Base-by-base conservation (phyloP, 176 grass and related monocot genomes). In the Ampelocalamus luodianensis region DNA sequence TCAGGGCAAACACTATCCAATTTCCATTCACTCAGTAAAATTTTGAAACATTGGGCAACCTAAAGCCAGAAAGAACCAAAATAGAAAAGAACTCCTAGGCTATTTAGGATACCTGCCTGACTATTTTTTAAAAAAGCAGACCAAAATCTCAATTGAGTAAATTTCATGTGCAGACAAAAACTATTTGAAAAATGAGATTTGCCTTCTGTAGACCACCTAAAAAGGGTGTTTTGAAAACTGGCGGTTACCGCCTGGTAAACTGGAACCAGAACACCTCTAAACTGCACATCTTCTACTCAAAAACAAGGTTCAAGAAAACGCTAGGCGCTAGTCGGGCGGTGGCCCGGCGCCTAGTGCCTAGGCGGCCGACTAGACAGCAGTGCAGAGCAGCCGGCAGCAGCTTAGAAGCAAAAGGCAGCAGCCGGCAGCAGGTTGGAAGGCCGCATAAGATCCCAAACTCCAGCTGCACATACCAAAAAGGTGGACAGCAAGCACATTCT, bases 1-100 rank as follows among this genome's bases (percentile, higher is more conserved):
- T 74, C n/a, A 22, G n/a, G 7, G 23, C 16, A 82, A 44, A 71
- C 0, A 60, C 15, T 23, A 58, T 72, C 14, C 37, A 71, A 59
- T 39, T 51, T 76, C 36, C 54, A 60, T 58, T 24, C 37, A 45
- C 48, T 11, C 17, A n/a, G 20, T n/a, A 58, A 58, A 68, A 49
- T 42, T 81, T 69, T 81, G 65, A 20, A 55, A 81, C 23, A 39
- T 69, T 38, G 8, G 20, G 53, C 10, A 76, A 76, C 53, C 5
- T 42, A 40, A 26, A 9, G 3, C 22, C 22, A 29, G 8, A 26
- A 38, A 42, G 9, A 70, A 71, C 22, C 0, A 60, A 40, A 60
- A 15, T 3, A 39, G 40, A 42, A 42, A 27, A 45, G n/a, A 61
- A 43, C 5, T 36, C 14, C 48, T 76, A 76, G 18, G 73, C 49